Conservation (phyloP, 2,329 filamentous ascomycete species). For the Ophiosphaerella narmari region DNA sequence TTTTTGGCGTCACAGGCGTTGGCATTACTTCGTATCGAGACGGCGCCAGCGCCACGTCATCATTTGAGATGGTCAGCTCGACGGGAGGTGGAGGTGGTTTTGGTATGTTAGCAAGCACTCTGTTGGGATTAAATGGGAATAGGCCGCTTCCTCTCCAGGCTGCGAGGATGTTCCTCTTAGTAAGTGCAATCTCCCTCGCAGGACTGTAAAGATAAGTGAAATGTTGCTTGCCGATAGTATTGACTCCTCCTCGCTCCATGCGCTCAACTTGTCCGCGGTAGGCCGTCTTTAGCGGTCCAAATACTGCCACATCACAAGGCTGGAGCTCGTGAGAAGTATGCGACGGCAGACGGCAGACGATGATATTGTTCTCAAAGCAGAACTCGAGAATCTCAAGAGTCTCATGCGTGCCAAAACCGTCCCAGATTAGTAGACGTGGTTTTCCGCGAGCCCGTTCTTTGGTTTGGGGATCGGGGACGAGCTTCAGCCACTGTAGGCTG, state of each 20-base stretch:
- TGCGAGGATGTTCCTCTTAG: conserved; percentile 32
- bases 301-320: neutral
- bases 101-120: conserved; percentile 22
- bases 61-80: neutral
- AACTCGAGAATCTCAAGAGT: neutral
- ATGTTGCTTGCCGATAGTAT: too few species aligned
- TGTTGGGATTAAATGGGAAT: conserved; percentile 35
- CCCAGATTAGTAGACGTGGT: neutral
- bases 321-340: neutral
- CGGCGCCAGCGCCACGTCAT: neutral
- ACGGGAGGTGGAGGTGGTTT: neutral
- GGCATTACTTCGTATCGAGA: too few species aligned
- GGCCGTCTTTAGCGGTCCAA: too few species aligned
- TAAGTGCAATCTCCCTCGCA: conserved; percentile 28
- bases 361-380: neutral
- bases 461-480: too few species aligned
- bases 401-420: neutral
- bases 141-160: conserved; percentile 29
- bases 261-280: too few species aligned
- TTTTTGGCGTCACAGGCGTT: too few species aligned
- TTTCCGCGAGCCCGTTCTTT: too few species aligned
- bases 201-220: too few species aligned
- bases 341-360: neutral
- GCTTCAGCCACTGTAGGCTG: too few species aligned
- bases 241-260: too few species aligned